Conservation (phyloP, 345 rosid species). For the Hevea brasiliensis region DNA sequence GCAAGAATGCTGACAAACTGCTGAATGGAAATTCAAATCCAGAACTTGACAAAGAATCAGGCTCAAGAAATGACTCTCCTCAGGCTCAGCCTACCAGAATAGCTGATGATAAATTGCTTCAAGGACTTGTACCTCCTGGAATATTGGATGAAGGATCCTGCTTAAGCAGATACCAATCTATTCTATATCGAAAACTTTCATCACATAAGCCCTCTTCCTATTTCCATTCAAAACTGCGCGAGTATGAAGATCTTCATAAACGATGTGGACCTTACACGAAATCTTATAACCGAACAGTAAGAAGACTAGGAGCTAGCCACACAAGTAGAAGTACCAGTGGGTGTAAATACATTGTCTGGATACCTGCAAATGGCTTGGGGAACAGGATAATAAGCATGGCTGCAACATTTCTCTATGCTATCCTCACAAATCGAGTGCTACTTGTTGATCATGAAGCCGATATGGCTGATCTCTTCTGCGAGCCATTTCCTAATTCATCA, state of each 20-base stretch:
- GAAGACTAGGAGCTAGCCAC: neutral
- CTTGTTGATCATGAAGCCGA: conserved; percentile 17
- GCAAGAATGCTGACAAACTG: neutral
- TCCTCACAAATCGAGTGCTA: conserved; percentile 26
- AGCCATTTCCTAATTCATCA: conserved; percentile 30
- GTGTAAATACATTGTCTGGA: conserved; percentile 29
- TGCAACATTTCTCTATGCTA: conserved; percentile 25
- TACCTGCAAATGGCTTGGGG: conserved; percentile 26
- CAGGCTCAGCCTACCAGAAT: neutral
- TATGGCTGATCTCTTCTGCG: conserved; percentile 28
- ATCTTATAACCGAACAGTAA: neutral
- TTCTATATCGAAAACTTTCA: conserved; percentile 17
- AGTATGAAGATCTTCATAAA: conserved; percentile 19
- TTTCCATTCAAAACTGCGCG: conserved; percentile 18
- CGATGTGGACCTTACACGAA: conserved; percentile 16
- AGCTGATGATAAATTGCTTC: conserved; percentile 11
- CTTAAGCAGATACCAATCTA: conserved; percentile 14
- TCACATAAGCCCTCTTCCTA: conserved; percentile 14
- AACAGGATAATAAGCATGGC: conserved; percentile 31
- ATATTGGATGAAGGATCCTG: conserved; percentile 17
- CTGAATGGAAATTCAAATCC: neutral
- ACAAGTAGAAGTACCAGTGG: neutral
- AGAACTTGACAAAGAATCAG: neutral
- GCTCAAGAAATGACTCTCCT: conserved; percentile 2
- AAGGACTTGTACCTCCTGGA: conserved; percentile 16